These are phyloP conservation scores for Sordariomycetes sp. DNA, from an alignment of 2,329 filamentous ascomycete species.

Conservation along the genomic window DNA sequence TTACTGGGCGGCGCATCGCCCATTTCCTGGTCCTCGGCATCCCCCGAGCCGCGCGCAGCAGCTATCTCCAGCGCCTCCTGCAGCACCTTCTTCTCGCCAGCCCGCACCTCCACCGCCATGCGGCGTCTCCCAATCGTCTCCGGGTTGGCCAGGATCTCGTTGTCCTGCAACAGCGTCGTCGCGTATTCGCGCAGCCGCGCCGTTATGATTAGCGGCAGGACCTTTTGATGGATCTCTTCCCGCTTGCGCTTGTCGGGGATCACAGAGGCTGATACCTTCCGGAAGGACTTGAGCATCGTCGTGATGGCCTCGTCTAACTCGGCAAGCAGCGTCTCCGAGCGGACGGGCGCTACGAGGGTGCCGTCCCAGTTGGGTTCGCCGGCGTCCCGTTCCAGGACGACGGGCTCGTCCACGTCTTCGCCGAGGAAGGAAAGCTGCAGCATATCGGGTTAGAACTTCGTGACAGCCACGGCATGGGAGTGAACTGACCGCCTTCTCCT, in stretches of 20 bases:
- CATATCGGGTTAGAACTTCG: not conserved
- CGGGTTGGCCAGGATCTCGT: conserved; percentile 20
- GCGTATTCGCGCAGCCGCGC: conserved; percentile 25
- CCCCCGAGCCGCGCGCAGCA: conserved; percentile 12
- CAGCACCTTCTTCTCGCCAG: conserved; percentile 60
- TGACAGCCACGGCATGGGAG: not conserved
- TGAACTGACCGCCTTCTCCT: conserved; percentile 24
- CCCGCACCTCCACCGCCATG: conserved; percentile 55
- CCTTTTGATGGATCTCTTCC: conserved; percentile 28
- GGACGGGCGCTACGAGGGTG: conserved; percentile 21
- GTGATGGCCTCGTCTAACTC: conserved; percentile 40
- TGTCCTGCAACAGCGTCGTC: conserved; percentile 23
- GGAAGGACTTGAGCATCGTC: conserved; percentile 31
- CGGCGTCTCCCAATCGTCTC: conserved; percentile 20
- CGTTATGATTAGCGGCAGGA: conserved; percentile 23
- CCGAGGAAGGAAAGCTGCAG: conserved; percentile 16
- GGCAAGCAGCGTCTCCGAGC: conserved; percentile 28
- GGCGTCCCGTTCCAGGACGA: conserved; percentile 49
- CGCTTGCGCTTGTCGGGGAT: conserved; percentile 35
- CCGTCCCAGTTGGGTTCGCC: conserved; percentile 37
- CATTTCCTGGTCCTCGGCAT: conserved; percentile 12
- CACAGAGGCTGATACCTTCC: conserved; percentile 25
- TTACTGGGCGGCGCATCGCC: conserved; percentile 15
- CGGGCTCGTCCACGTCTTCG: conserved; percentile 60
- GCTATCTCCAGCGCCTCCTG: conserved; percentile 30